Percentiles rank a stretch among this genome's conserved stretches.
Evolutionary conservation across 345 rosid genomes (phyloP).

Genomic region (Viola odorata): DNA sequence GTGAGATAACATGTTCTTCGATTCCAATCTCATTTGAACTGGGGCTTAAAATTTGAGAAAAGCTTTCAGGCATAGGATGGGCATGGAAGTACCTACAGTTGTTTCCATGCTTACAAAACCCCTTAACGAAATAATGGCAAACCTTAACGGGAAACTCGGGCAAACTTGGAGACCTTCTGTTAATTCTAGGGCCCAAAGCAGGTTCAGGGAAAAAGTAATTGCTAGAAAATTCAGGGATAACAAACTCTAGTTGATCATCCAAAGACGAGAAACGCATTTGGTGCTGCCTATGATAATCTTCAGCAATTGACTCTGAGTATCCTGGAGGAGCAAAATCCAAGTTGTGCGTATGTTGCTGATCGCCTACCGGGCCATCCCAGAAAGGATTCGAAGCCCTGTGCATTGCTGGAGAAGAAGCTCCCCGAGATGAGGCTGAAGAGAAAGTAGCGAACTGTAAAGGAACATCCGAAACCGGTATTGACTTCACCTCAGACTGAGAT

Average conservation of each 20-base stretch:
- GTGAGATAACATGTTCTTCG: constrained; percentile 64
- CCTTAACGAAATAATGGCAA: constrained; percentile 83
- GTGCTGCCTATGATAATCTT: constrained; percentile 34
- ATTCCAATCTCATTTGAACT: constrained; percentile 32
- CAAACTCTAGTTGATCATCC: constrained; percentile 45
- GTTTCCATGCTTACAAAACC: constrained; percentile 83
- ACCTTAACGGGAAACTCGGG: constrained; percentile 80
- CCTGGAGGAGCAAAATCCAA: constrained; percentile 35
- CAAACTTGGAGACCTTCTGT: constrained; percentile 72
- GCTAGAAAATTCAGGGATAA: constrained; percentile 40
- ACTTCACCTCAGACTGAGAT: constrained; percentile 23
- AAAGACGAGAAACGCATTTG: constrained; percentile 47
- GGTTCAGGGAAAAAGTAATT: constrained; percentile 43
- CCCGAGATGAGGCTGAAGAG: constrained; percentile 21
- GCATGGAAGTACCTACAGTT: constrained; percentile 84
- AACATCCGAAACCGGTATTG: constrained; percentile 25
- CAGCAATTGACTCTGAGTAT: constrained; percentile 29
- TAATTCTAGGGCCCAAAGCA: constrained; percentile 39
- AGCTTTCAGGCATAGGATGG: constrained; percentile 44
- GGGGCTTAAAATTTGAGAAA: constrained; percentile 41
- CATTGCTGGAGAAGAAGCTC: constrained; percentile 34
- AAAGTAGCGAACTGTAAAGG: constrained; percentile 37
- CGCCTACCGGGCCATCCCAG: constrained; percentile 41
- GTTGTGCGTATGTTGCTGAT: constrained; percentile 28
- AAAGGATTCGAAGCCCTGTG: constrained; percentile 38